These are phyloP conservation scores for Physcomitrellopsis africana DNA, from an alignment of 225 moss, liverwort and hornwort genomes.

Conservation along the genomic window DNA sequence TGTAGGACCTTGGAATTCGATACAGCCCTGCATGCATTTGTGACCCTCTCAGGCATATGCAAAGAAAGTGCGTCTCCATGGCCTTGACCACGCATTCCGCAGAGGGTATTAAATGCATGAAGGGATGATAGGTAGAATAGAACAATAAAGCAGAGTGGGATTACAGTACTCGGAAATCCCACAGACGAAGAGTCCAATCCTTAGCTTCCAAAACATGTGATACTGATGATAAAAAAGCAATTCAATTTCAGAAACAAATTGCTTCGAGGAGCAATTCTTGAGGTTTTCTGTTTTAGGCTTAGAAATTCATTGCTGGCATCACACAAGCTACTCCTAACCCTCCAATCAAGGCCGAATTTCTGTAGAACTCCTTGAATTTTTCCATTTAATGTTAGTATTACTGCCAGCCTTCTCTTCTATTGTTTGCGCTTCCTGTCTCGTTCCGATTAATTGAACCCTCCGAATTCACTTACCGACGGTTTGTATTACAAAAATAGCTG, in stretches of 20 bases:
- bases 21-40: conserved; percentile 33
- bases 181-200: not conserved
- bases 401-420: too few species aligned
- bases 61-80: conserved; percentile 4
- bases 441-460: too few species aligned
- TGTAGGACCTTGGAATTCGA: not conserved
- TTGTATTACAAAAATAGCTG: too few species aligned
- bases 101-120: conserved; percentile 44
- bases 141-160: not conserved
- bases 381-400: too few species aligned
- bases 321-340: too few species aligned
- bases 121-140: not conserved
- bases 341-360: too few species aligned
- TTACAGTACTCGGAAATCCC: not conserved
- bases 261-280: conserved; percentile 17
- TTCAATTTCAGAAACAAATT: conserved; percentile 35
- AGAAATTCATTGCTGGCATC: too few species aligned
- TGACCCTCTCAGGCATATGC: conserved; percentile 26
- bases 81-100: conserved; percentile 22
- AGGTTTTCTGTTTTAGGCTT: not conserved
- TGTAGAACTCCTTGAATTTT: too few species aligned
- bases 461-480: too few species aligned
- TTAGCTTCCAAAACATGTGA: conserved; percentile 21
- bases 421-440: too few species aligned
- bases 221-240: conserved; percentile 21